Evolutionary conservation across 78 protist species (phyloP), one percentile per base, ranked within the genome.

Genomic region (Protostelium mycophagum): DNA sequence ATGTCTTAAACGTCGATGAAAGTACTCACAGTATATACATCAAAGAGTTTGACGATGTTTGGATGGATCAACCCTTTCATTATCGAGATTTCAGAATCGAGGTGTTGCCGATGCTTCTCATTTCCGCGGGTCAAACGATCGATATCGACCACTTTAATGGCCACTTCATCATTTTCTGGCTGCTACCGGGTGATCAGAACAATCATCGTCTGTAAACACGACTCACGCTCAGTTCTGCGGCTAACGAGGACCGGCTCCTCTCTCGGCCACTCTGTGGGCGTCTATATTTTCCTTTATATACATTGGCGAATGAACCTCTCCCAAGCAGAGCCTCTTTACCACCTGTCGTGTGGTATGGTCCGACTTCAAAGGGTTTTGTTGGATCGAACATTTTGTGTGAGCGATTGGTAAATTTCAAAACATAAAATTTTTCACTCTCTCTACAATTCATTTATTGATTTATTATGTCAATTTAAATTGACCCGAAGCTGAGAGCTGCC

Each of bases 11-110:
- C 1, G 83, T 28, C 36, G 9, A 37, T 36, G 16, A 34, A n/a
- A 23, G 87, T 0, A 35, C 35, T 1, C 5, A 87, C 39, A 5
- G 0, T 29, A 36, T 87, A 38, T 87, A 91, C 94, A 39, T 93
- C 93, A 35, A 88, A 91, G 35, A 93, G 73, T 5, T 91, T 88
- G 31, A 93, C 96, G 28, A 93, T 91, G 88, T 93, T 93, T 0
- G 94, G 93, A 88, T 93, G 96, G 35, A 34, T 31, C 25, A 86
- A 84, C 29, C 73, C 29, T 35, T 93, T 86, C 88, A 93, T 83
- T 34, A 93, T 93, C 51, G 35, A 87, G n/a, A 93, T 93, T 85
- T 93, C 95, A 90, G 88, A 90, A 34, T 90, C 90, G 86, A 93
- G 36, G 36, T 93, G 88, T 73, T 93, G 92, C 37, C 83, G 89